Percentiles rank a stretch among this genome's conserved stretches.
Conservation (phyloP, 2,329 filamentous ascomycete genomes). For the Pseudocercospora musae region DNA sequence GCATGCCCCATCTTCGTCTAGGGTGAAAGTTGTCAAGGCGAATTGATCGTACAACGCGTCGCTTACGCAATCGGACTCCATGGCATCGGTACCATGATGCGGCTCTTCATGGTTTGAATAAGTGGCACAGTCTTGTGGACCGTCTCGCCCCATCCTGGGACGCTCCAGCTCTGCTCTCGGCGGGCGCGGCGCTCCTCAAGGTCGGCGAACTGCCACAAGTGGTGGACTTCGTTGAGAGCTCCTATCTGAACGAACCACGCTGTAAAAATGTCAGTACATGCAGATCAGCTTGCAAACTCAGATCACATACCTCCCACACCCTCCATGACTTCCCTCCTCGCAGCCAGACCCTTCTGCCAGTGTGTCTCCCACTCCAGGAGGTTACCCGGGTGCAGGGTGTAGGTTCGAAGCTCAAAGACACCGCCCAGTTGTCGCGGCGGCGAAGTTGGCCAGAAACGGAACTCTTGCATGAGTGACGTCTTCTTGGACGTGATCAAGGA, state of each 20-base stretch:
- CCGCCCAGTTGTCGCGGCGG: conserved; percentile 85
- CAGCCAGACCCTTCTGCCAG: conserved; percentile 88
- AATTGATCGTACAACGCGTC: neutral
- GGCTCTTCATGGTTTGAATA: conserved; percentile 94
- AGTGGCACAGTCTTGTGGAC: conserved; percentile 98
- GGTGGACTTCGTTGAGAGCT: conserved; percentile 94
- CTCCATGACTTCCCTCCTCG: conserved; percentile 95
- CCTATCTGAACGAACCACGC: conserved; percentile 99
- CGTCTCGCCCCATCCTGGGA: conserved; percentile 72
- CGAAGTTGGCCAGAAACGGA: conserved; percentile 98
- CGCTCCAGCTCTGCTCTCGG: conserved; percentile 90
- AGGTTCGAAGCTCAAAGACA: conserved; percentile 92
- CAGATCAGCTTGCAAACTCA: conserved; percentile 55
- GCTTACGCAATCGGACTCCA: conserved; percentile 76
- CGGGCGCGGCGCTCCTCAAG: conserved; percentile 87
- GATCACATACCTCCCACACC: conserved; percentile 46
- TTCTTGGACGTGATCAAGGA: conserved; percentile 79
- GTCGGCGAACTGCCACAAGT: conserved; percentile 98
- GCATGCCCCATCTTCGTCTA: neutral
- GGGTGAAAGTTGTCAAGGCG: neutral
- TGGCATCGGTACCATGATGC: conserved; percentile 88
- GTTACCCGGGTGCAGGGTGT: conserved; percentile 93
- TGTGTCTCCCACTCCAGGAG: conserved; percentile 98
- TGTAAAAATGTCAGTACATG: conserved; percentile 44
- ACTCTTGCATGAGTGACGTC: conserved; percentile 96